Evolutionary conservation across 495 filamentous ascomycete species (phyloP).

Genomic region (Massariosphaeria phaeospora): DNA sequence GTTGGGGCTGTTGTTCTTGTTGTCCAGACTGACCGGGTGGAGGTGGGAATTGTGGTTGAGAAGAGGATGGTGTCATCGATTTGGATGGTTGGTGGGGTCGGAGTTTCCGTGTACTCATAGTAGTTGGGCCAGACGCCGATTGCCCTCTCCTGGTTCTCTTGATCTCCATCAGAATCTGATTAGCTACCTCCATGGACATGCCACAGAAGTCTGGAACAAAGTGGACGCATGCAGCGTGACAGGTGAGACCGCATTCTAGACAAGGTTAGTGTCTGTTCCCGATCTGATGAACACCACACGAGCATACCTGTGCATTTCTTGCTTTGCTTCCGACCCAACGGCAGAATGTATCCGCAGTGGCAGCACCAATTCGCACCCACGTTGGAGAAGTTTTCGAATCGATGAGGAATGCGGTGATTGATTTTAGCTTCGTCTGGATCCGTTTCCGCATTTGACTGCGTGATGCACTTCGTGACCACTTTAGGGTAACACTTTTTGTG

Average conservation of each 20-base stretch:
- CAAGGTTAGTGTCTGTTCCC: slow-evolving; percentile 6
- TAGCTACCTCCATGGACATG: slow-evolving; percentile 97
- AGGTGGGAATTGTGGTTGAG: slow-evolving; percentile 35
- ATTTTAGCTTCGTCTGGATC: slow-evolving; percentile 99
- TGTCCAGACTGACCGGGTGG: slow-evolving; percentile 43
- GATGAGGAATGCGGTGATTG: slow-evolving; percentile 97
- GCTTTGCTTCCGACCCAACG: slow-evolving; percentile 88
- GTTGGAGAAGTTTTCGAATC: slow-evolving; percentile 90
- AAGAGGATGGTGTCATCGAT: slow-evolving; percentile 40
- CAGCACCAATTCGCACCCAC: slow-evolving; percentile 99
- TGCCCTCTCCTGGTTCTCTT: slow-evolving; percentile 54
- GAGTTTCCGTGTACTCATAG: slow-evolving; percentile 61
- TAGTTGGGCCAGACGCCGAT: slow-evolving; percentile 46
- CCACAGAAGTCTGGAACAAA: slow-evolving; percentile 98
- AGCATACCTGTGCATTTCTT: slow-evolving; percentile 79
- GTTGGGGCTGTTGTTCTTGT: too few relatives aligned
- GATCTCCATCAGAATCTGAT: slow-evolving; percentile 76
- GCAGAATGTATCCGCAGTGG: slow-evolving; percentile 97
- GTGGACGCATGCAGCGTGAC: slow-evolving; percentile 85
- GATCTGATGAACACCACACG: slow-evolving; percentile 20
- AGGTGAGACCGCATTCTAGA: slow-evolving; percentile 85
- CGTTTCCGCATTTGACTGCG: slow-evolving; percentile 95
- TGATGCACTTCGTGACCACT: slow-evolving; percentile 99
- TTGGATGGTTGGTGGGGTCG: slow-evolving; percentile 47
- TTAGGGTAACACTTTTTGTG: slow-evolving; percentile 94